Evolutionary conservation across 2,329 filamentous ascomycete species (phyloP).

Genomic region (Dothistroma septosporum): DNA sequence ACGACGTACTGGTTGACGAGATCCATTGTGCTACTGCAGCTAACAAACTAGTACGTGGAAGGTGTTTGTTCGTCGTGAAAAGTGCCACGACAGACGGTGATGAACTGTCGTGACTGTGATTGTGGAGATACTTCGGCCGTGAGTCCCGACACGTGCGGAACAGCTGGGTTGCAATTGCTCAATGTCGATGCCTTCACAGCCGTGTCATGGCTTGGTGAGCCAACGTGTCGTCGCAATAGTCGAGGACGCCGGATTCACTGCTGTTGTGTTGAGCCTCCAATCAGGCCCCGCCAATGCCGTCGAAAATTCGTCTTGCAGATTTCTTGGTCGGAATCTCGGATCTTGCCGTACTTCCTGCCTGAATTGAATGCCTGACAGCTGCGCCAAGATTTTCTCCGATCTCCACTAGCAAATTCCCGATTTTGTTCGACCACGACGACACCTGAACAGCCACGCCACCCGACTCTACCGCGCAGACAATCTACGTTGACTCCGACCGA

Average conservation of each 20-base stretch:
- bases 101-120: not conserved
- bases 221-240: not conserved
- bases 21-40: slow-evolving; percentile 28
- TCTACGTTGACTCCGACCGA: slow-evolving; percentile 15
- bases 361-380: not conserved
- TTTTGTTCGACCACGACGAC: not conserved
- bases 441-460: slow-evolving; percentile 14
- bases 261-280: not conserved
- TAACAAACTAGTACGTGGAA: slow-evolving; percentile 1
- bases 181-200: not conserved
- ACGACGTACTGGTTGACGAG: slow-evolving; percentile 35
- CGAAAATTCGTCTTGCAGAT: not conserved
- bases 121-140: not conserved
- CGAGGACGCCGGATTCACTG: not conserved
- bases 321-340: not conserved
- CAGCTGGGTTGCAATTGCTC: not conserved
- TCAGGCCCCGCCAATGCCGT: not conserved
- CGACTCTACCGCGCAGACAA: slow-evolving; percentile 2
- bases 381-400: not conserved
- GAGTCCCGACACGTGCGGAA: not conserved
- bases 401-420: not conserved
- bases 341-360: not conserved
- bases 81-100: not conserved
- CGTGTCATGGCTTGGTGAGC: not conserved
- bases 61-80: slow-evolving; percentile 1